Evolutionary conservation across 208 protist species (phyloP).

Genomic region (Trypanosomatidae sp.): DNA sequence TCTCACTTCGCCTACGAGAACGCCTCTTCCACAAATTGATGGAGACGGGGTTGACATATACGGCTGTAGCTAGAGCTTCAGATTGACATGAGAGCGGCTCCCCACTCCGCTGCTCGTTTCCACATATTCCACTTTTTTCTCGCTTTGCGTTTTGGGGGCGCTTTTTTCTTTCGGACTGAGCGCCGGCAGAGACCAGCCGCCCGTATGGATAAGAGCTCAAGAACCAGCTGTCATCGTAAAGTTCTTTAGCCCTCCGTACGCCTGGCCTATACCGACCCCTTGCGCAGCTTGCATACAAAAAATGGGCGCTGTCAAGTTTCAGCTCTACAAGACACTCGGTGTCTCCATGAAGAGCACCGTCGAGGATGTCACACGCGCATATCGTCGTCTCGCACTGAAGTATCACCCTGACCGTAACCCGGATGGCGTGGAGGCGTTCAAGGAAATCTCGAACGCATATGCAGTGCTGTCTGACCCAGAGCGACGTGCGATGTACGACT

Average conservation of each 20-base stretch:
- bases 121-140: constrained; percentile 8
- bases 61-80: neutral
- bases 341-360: constrained; percentile 38
- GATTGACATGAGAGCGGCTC: neutral
- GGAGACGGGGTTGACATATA: neutral
- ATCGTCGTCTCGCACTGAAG: constrained; percentile 71
- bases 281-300: neutral
- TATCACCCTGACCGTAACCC: constrained; percentile 92
- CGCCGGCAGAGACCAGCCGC: neutral
- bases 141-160: neutral
- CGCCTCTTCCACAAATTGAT: neutral
- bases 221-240: neutral
- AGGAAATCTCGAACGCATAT: constrained; percentile 95
- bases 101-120: neutral
- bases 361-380: constrained; percentile 64
- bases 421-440: constrained; percentile 83
- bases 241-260: neutral
- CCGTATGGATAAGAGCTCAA: neutral
- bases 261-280: neutral
- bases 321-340: constrained; percentile 66
- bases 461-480: constrained; percentile 94
- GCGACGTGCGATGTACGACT: constrained; percentile 97
- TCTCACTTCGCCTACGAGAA: neutral
- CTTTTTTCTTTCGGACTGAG: neutral
- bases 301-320: constrained; percentile 17